These are phyloP conservation scores for Ophiostoma sp. DNA, from an alignment of 2,329 filamentous ascomycete species.

Conservation along the genomic window DNA sequence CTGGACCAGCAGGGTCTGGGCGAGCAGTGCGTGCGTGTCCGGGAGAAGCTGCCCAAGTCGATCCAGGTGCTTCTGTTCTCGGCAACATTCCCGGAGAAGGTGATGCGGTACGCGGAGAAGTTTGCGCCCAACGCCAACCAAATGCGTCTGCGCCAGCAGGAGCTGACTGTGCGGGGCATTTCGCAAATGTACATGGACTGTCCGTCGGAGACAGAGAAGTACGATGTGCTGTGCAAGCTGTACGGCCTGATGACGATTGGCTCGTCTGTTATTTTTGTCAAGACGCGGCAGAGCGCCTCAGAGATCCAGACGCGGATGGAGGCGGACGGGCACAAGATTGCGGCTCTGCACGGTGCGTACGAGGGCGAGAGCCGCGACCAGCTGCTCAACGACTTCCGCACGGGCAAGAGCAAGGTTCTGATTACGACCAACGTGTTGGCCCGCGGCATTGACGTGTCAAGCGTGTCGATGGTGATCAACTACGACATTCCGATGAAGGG, in stretches of 20 bases:
- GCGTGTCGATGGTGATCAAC: constrained; percentile 96
- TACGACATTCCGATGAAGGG: constrained; percentile 81
- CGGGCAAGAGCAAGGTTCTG: constrained; percentile 84
- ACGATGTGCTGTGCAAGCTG: constrained; percentile 80
- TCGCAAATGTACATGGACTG: constrained; percentile 98
- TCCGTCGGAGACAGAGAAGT: constrained; percentile 74
- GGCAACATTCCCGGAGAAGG: constrained; percentile 82
- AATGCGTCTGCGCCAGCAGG: constrained; percentile 80
- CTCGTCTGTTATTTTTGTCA: constrained; percentile 97
- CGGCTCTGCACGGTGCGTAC: constrained; percentile 80
- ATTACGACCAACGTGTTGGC: constrained; percentile 97
- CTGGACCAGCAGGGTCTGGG: constrained; percentile 90
- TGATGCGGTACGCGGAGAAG: constrained; percentile 73
- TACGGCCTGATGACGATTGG: constrained; percentile 96
- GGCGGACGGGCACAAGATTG: constrained; percentile 84
- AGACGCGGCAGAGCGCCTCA: constrained; percentile 78
- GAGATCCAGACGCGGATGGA: constrained; percentile 84
- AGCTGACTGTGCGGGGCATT: constrained; percentile 94
- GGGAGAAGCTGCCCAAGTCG: constrained; percentile 66
- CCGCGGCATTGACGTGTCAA: constrained; percentile 88
- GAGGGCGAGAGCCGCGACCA: constrained; percentile 78
- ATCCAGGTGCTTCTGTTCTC: constrained; percentile 95
- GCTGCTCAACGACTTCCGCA: constrained; percentile 81
- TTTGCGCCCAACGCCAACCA: constrained; percentile 84
- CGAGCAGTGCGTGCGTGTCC: constrained; percentile 89